Conservation (phyloP, 768 basidiomycete species). For the Mycena haematopus region DNA sequence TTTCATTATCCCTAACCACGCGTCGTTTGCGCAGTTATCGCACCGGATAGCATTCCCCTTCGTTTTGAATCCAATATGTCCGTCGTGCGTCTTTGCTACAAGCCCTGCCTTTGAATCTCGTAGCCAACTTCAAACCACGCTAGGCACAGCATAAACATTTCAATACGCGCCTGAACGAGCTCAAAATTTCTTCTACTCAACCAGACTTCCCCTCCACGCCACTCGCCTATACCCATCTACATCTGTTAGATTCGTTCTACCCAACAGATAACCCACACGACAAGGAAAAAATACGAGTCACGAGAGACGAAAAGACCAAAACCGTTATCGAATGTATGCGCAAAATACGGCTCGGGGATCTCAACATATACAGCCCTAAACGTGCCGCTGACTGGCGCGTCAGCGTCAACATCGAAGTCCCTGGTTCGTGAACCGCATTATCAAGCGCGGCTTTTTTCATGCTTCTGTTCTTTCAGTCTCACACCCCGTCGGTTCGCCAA, state of each 20-base stretch:
- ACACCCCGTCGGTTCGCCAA: slow-evolving; percentile 69
- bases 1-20: slow-evolving; percentile 12
- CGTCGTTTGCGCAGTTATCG: slow-evolving; percentile 59
- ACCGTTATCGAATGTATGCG: slow-evolving; percentile 69
- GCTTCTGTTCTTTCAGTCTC: slow-evolving; percentile 47
- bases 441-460: slow-evolving; percentile 4
- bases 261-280: slow-evolving; percentile 43
- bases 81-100: slow-evolving; percentile 55
- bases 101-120: slow-evolving; percentile 22
- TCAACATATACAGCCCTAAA: slow-evolving; percentile 89
- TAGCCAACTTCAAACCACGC: slow-evolving; percentile 21
- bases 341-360: slow-evolving; percentile 84
- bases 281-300: slow-evolving; percentile 79
- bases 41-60: slow-evolving; percentile 63
- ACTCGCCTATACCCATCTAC: slow-evolving; percentile 77
- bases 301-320: slow-evolving; percentile 77
- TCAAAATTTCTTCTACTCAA: slow-evolving; percentile 62
- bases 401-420: slow-evolving; percentile 91
- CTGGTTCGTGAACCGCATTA: slow-evolving; percentile 57
- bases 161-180: slow-evolving; percentile 86
- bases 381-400: slow-evolving; percentile 89
- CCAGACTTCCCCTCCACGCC: slow-evolving; percentile 61
- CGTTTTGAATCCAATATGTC: slow-evolving; percentile 96
- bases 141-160: slow-evolving; percentile 88
- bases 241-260: slow-evolving; percentile 84